Conservation (phyloP, 257 asterid species). For the Nicotiana knightiana region DNA sequence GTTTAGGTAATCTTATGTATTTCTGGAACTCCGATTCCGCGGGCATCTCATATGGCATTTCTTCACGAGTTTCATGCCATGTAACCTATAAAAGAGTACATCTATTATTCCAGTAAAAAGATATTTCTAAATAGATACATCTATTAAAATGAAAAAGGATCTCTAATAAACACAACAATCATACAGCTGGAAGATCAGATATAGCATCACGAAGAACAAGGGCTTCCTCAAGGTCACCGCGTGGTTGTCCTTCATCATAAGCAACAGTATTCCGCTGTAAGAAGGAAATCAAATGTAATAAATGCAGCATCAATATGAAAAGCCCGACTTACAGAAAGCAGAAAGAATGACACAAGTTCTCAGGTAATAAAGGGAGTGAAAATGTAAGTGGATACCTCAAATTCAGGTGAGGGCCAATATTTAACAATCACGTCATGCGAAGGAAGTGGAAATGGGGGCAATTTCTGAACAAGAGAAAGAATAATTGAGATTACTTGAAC, state of each 20-base stretch:
- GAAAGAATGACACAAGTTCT: background rate
- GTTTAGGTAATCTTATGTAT: constrained; percentile 48
- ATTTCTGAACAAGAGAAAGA: constrained; percentile 22
- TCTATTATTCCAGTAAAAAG: background rate
- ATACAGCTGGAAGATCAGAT: constrained; percentile 77
- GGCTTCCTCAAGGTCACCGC: constrained; percentile 42
- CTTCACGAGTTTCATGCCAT: constrained; percentile 49
- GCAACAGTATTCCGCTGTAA: constrained; percentile 70
- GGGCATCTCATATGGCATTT: constrained; percentile 50
- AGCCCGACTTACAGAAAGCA: background rate
- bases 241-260: constrained; percentile 73
- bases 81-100: constrained; percentile 27
- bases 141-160: background rate
- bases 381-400: constrained; percentile 36
- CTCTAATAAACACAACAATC: background rate
- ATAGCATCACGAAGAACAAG: constrained; percentile 62
- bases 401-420: constrained; percentile 77
- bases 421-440: constrained; percentile 72
- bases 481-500: background rate
- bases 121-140: background rate
- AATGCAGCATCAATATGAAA: background rate
- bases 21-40: constrained; percentile 68
- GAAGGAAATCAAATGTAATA: background rate
- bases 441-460: constrained; percentile 94
- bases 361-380: background rate